Evolutionary conservation across 1,284 basidiomycete genomes (phyloP).

Genomic region (Termitomyces sp.): DNA sequence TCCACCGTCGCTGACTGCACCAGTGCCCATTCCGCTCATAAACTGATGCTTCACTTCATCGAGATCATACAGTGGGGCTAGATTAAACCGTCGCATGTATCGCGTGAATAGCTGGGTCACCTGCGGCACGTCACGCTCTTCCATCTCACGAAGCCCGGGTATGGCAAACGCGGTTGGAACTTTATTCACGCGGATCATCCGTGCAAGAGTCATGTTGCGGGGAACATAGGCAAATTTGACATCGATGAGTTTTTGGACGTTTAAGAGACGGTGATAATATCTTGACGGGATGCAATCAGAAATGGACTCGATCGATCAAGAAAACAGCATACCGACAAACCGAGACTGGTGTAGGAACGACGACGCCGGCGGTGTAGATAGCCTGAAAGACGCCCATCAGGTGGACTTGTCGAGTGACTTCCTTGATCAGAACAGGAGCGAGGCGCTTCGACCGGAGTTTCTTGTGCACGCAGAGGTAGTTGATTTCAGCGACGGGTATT

Average conservation of each 20-base stretch:
- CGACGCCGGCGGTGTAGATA: slow-evolving; percentile 91
- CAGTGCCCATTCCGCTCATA: slow-evolving; percentile 76
- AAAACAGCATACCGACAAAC: slow-evolving; percentile 59
- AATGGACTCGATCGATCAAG: background rate
- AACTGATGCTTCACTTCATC: slow-evolving; percentile 89
- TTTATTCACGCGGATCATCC: slow-evolving; percentile 75
- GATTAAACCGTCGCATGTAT: slow-evolving; percentile 86
- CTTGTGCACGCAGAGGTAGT: slow-evolving; percentile 98
- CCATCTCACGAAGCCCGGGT: slow-evolving; percentile 83
- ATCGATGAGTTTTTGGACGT: slow-evolving; percentile 89
- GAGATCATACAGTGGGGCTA: slow-evolving; percentile 73
- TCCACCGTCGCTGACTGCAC: slow-evolving; percentile 45
- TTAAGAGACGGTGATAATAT: slow-evolving; percentile 92
- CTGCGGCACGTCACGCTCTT: slow-evolving; percentile 68
- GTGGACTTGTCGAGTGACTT: slow-evolving; percentile 92
- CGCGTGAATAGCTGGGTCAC: slow-evolving; percentile 73
- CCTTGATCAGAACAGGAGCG: slow-evolving; percentile 96
- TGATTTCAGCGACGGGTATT: slow-evolving; percentile 84
- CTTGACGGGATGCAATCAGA: slow-evolving; percentile 31
- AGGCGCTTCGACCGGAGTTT: slow-evolving; percentile 94
- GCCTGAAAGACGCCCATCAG: slow-evolving; percentile 93
- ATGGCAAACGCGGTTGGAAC: slow-evolving; percentile 52
- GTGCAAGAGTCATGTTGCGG: slow-evolving; percentile 79
- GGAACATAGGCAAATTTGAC: slow-evolving; percentile 88
- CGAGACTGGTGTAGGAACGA: slow-evolving; percentile 87